Evolutionary conservation across 1,139 yeast species (phyloP).

Genomic region (Yamadazyma siamensis): DNA sequence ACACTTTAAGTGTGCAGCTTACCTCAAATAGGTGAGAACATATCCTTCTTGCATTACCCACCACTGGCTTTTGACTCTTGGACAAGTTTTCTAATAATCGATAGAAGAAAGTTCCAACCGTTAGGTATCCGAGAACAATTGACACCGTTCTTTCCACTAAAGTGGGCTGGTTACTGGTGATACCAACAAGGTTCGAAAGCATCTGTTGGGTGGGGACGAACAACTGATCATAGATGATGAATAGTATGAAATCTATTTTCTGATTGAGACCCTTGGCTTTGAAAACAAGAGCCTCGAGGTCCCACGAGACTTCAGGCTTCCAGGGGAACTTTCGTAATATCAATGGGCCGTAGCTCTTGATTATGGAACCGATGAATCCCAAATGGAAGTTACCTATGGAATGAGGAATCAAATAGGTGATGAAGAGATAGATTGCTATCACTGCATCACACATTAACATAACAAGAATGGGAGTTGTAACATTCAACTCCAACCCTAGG

Average conservation of each 20-base stretch:
- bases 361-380: background rate
- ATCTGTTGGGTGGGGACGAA: constrained; percentile 18
- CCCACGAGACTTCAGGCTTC: background rate
- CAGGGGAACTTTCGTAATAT: too few relatives aligned
- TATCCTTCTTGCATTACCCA: constrained; percentile 46
- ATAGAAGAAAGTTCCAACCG: constrained; percentile 26
- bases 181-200: constrained; percentile 6
- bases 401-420: constrained; percentile 56
- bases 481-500: constrained; percentile 34
- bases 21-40: constrained; percentile 55
- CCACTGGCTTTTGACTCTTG: constrained; percentile 39
- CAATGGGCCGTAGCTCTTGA: background rate
- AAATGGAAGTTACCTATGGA: constrained; percentile 35
- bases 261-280: constrained; percentile 10
- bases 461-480: constrained; percentile 35
- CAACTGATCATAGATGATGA: constrained; percentile 9
- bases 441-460: constrained; percentile 40
- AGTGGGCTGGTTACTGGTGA: constrained; percentile 13
- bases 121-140: constrained; percentile 36
- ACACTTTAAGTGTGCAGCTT: constrained; percentile 62
- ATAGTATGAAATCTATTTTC: constrained; percentile 10
- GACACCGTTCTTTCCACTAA: constrained; percentile 33
- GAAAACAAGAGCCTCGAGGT: background rate
- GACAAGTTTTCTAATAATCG: constrained; percentile 33
- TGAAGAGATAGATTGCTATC: constrained; percentile 39